phyloP scores from a whole-genome alignment of 2,329 filamentous ascomycete genomes.

The Pseudocercospora crystallina region DNA sequence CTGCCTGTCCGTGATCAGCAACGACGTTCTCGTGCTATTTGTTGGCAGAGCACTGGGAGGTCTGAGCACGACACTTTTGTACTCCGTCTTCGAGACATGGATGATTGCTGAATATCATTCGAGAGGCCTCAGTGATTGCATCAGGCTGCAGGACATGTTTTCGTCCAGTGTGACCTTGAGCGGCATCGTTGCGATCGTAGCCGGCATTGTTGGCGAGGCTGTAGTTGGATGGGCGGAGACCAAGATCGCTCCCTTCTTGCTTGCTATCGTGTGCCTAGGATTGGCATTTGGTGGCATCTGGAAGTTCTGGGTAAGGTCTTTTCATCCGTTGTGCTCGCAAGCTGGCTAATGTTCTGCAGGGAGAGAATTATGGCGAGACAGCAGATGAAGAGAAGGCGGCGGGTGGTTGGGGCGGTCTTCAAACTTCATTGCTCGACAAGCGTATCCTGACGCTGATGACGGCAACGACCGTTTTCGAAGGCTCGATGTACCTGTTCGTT shows the following conservation, averaged over 20 bases:
- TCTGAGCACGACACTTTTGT: constrained; percentile 57
- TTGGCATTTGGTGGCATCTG: constrained; percentile 49
- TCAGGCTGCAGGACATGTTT: constrained; percentile 53
- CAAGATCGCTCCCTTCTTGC: constrained; percentile 54
- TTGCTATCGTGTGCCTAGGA: constrained; percentile 45
- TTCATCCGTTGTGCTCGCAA: neutral
- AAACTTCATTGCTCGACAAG: constrained; percentile 37
- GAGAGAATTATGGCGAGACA: constrained; percentile 51
- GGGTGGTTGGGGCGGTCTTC: constrained; percentile 1
- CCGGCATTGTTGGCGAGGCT: constrained; percentile 54
- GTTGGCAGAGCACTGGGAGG: constrained; percentile 56
- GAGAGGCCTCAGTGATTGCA: constrained; percentile 44
- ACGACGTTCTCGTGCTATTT: constrained; percentile 50
- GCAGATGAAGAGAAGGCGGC: constrained; percentile 13
- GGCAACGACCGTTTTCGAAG: constrained; percentile 60
- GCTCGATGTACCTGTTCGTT: constrained; percentile 62
- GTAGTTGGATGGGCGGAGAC: constrained; percentile 51
- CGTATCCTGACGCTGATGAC: constrained; percentile 54
- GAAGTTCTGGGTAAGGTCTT: constrained; percentile 49
- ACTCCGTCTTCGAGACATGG: constrained; percentile 62
- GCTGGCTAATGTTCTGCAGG: constrained; percentile 32
- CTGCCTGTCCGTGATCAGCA: constrained; percentile 53
- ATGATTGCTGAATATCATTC: constrained; percentile 59
- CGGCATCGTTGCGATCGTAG: constrained; percentile 56
- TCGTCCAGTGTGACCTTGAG: constrained; percentile 55